These are phyloP conservation scores for Dendrocalamus sinicus DNA, from an alignment of 176 grass and related monocot species.

Conservation along the genomic window DNA sequence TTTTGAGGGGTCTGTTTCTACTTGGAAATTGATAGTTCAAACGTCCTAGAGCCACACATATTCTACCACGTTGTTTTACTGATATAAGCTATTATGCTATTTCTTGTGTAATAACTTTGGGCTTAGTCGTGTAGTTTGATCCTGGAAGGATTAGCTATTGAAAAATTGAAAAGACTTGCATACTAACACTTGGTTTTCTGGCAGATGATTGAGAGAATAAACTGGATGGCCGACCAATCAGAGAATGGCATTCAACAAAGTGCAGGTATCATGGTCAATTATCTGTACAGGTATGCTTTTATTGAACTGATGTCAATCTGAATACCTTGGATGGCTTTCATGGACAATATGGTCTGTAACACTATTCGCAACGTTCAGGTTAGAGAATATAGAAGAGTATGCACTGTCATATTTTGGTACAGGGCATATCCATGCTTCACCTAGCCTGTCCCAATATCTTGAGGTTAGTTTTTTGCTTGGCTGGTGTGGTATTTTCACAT, in stretches of 20 bases:
- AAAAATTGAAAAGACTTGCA: background rate
- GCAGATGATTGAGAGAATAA: slow-evolving; percentile 89
- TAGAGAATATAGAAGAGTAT: slow-evolving; percentile 83
- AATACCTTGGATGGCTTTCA: slow-evolving; percentile 23
- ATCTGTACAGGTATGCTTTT: slow-evolving; percentile 74
- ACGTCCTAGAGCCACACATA: background rate
- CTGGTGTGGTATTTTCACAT: slow-evolving; percentile 1
- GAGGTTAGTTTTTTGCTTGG: slow-evolving; percentile 51
- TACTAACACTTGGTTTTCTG: slow-evolving; percentile 14
- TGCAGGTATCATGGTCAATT: slow-evolving; percentile 98
- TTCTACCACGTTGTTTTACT: background rate
- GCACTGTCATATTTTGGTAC: slow-evolving; percentile 69
- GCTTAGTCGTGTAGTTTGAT: background rate
- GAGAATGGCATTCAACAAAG: slow-evolving; percentile 97
- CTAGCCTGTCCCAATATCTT: slow-evolving; percentile 61
- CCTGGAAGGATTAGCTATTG: background rate
- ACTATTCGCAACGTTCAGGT: slow-evolving; percentile 48
- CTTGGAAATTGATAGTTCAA: slow-evolving; percentile 3
- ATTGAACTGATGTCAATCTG: background rate
- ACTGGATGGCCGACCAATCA: slow-evolving; percentile 94
- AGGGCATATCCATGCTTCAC: slow-evolving; percentile 63
- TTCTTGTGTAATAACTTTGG: background rate
- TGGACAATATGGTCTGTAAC: background rate
- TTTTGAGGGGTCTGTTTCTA: background rate
- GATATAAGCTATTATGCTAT: background rate